Conservation (phyloP, 129 eudicot species). For the Solidago caesia region DNA sequence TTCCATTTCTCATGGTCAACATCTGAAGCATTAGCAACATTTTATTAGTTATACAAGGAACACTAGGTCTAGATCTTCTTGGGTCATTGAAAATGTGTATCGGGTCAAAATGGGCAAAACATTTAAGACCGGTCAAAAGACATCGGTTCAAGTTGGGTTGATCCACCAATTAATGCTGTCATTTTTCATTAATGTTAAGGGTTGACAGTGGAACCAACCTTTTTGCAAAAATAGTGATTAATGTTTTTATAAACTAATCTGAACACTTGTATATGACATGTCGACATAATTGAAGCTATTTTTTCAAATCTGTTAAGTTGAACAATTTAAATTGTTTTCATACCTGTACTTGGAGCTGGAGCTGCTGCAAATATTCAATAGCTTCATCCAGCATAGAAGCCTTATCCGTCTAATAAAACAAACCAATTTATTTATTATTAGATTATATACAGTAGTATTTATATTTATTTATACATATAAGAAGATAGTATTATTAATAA, state of each 20-base stretch:
- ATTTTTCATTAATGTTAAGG: too few species aligned
- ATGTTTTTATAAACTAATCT: too few species aligned
- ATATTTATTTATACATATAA: too few species aligned
- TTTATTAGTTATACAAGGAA: background rate
- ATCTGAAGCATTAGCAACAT: constrained; percentile 42
- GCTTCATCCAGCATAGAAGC: constrained; percentile 98
- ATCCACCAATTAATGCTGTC: background rate
- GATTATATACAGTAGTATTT: background rate
- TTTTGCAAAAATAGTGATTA: too few species aligned
- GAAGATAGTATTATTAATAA: too few species aligned
- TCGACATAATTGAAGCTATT: too few species aligned
- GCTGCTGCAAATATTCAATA: constrained; percentile 92
- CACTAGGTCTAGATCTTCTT: background rate
- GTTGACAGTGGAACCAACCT: too few species aligned
- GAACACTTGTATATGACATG: too few species aligned
- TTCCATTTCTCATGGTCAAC: constrained; percentile 86
- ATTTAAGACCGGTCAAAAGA: background rate
- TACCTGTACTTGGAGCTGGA: constrained; percentile 97
- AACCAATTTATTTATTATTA: background rate
- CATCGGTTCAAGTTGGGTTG: background rate
- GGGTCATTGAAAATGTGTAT: too few species aligned
- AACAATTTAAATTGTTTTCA: background rate
- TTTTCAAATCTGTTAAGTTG: too few species aligned
- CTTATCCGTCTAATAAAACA: constrained; percentile 62
- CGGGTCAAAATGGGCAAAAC: background rate